phyloP scores from a whole-genome alignment of 805 yeast genomes.

The Teunomyces panamensis region DNA sequence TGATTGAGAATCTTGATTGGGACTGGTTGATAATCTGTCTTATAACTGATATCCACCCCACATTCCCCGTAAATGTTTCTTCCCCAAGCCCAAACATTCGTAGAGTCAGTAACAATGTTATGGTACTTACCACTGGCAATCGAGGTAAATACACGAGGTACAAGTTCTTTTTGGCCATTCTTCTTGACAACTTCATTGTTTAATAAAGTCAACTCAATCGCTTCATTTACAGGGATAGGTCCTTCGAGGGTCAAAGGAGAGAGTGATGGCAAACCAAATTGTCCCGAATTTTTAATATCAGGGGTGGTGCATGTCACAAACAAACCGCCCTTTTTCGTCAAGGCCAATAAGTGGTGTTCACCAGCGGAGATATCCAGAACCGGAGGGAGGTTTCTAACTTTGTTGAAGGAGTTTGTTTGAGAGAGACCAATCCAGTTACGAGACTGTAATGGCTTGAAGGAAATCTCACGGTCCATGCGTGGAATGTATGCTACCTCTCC shows the following conservation, averaged over 20 bases:
- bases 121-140: constrained; percentile 76
- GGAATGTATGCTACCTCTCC: constrained; percentile 46
- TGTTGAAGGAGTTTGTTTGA: constrained; percentile 5
- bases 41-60: constrained; percentile 64
- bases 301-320: constrained; percentile 56
- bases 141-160: constrained; percentile 47
- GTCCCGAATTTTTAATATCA: constrained; percentile 54
- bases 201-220: constrained; percentile 53
- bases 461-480: constrained; percentile 15
- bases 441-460: constrained; percentile 14
- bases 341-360: constrained; percentile 60
- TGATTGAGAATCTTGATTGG: constrained; percentile 48
- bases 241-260: constrained; percentile 57
- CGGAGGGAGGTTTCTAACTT: not conserved
- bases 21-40: constrained; percentile 64
- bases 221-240: constrained; percentile 21
- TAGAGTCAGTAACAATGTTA: constrained; percentile 62
- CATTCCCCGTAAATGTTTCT: constrained; percentile 81
- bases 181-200: constrained; percentile 42
- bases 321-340: constrained; percentile 59
- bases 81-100: constrained; percentile 82
- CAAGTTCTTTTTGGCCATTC: constrained; percentile 19
- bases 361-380: constrained; percentile 58
- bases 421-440: constrained; percentile 22
- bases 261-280: constrained; percentile 74